Conservation (phyloP, 768 basidiomycete species). For the Phlebiopsis flavidoalba region DNA sequence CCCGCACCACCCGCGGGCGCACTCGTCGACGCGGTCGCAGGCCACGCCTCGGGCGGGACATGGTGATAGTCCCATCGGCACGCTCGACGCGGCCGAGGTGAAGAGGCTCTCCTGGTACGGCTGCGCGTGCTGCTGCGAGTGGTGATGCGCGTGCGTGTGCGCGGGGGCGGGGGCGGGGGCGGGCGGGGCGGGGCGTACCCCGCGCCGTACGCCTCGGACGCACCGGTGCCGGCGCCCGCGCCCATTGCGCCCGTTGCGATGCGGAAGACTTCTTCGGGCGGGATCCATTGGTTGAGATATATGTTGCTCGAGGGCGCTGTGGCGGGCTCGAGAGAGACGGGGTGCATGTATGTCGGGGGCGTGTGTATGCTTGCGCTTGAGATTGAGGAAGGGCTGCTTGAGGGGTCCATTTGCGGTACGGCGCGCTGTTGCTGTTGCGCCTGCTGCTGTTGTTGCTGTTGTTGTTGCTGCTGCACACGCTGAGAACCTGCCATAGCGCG, state of each 20-base stretch:
- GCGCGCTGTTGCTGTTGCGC: not conserved
- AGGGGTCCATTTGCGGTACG: not conserved
- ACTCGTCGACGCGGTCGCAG: not conserved
- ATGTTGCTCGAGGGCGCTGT: not conserved
- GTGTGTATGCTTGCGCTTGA: not conserved
- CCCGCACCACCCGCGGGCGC: no score
- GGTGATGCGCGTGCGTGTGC: no score
- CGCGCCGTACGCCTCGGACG: not conserved
- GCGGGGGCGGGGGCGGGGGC: no score
- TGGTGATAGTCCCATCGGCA: not conserved
- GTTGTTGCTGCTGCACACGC: constrained; percentile 16
- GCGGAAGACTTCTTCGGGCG: not conserved
- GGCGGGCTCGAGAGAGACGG: not conserved
- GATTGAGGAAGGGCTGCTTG: not conserved
- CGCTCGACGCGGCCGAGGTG: not conserved
- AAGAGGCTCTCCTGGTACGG: not conserved
- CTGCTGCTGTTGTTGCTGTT: not conserved
- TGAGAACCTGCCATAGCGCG: constrained; percentile 27
- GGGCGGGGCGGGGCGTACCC: no score
- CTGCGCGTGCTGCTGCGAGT: not conserved
- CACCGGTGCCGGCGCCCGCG: no score
- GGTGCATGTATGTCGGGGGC: not conserved
- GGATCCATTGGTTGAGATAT: not conserved
- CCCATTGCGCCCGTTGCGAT: not conserved
- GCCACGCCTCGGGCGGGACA: not conserved